Conservation (phyloP, 2,329 filamentous ascomycete species). For the Parafenestella ontariensis region DNA sequence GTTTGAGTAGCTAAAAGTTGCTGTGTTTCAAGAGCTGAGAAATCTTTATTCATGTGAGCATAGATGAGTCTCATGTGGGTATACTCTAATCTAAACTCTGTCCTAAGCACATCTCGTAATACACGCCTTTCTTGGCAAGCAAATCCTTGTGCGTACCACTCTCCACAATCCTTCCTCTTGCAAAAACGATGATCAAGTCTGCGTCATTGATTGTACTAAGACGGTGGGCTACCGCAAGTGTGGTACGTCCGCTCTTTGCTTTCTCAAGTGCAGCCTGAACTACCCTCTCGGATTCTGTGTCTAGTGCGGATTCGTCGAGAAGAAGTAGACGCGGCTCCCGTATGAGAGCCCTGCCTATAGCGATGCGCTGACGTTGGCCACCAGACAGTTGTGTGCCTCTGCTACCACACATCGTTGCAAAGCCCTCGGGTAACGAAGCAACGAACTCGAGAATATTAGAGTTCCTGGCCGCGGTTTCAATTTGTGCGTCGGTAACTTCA, state of each 20-base stretch:
- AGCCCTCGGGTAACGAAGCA: slow-evolving; percentile 62
- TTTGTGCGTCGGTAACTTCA: slow-evolving; percentile 73
- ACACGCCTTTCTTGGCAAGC: slow-evolving; percentile 47
- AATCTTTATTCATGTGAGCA: no score
- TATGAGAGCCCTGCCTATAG: slow-evolving; percentile 88
- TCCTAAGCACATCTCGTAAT: slow-evolving; percentile 55
- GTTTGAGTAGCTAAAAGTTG: no score
- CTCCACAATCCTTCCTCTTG: slow-evolving; percentile 84
- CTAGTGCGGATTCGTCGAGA: slow-evolving; percentile 46
- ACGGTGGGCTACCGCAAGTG: slow-evolving; percentile 91
- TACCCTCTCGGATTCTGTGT: slow-evolving; percentile 67
- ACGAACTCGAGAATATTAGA: slow-evolving; percentile 45
- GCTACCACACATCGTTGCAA: slow-evolving; percentile 41
- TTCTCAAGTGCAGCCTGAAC: slow-evolving; percentile 82
- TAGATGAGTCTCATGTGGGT: slow-evolving; percentile 14
- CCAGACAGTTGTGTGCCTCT: slow-evolving; percentile 59
- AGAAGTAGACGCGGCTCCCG: slow-evolving; percentile 84
- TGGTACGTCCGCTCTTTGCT: slow-evolving; percentile 85
- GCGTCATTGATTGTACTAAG: slow-evolving; percentile 93
- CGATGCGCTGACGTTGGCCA: slow-evolving; percentile 93
- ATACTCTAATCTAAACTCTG: slow-evolving; percentile 50
- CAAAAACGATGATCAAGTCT: slow-evolving; percentile 92
- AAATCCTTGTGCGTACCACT: slow-evolving; percentile 66
- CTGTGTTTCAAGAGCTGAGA: no score
- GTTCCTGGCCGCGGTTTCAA: slow-evolving; percentile 81